These are phyloP conservation scores for Sugiyamaella sp. DNA, from an alignment of 1,139 yeast genomes.

Conservation along the genomic window DNA sequence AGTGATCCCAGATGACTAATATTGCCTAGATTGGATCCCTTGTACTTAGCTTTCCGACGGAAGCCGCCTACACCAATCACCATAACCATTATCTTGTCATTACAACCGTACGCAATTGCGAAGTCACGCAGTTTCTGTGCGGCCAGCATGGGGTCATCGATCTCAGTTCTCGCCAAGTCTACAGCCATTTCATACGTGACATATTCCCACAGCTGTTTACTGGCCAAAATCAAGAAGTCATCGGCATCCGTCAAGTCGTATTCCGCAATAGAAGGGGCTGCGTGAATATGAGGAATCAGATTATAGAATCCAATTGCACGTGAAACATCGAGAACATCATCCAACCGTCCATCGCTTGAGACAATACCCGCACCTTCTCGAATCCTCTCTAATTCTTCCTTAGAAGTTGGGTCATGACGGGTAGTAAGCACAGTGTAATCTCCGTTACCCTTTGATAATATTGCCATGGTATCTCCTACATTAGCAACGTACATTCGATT, in stretches of 20 bases:
- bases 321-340: constrained; percentile 79
- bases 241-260: constrained; percentile 67
- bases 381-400: constrained; percentile 82
- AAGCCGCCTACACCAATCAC: constrained; percentile 65
- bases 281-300: constrained; percentile 83
- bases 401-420: constrained; percentile 81
- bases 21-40: constrained; percentile 22
- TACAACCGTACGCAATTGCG: constrained; percentile 90
- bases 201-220: constrained; percentile 82
- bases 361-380: constrained; percentile 92
- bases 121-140: constrained; percentile 93
- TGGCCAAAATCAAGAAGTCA: constrained; percentile 85
- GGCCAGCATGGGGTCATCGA: constrained; percentile 84
- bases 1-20: constrained; percentile 31
- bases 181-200: constrained; percentile 85
- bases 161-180: constrained; percentile 83
- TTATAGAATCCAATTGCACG: constrained; percentile 92
- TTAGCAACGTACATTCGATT: constrained; percentile 78
- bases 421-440: constrained; percentile 72
- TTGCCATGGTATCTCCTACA: constrained; percentile 86
- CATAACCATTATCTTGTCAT: constrained; percentile 80
- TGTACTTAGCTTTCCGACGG: constrained; percentile 30
- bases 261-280: constrained; percentile 78
- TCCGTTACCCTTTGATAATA: constrained; percentile 79
- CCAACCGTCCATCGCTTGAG: constrained; percentile 80